Evolutionary conservation across 805 yeast genomes (phyloP).

Genomic region (Kuraishia cidri): DNA sequence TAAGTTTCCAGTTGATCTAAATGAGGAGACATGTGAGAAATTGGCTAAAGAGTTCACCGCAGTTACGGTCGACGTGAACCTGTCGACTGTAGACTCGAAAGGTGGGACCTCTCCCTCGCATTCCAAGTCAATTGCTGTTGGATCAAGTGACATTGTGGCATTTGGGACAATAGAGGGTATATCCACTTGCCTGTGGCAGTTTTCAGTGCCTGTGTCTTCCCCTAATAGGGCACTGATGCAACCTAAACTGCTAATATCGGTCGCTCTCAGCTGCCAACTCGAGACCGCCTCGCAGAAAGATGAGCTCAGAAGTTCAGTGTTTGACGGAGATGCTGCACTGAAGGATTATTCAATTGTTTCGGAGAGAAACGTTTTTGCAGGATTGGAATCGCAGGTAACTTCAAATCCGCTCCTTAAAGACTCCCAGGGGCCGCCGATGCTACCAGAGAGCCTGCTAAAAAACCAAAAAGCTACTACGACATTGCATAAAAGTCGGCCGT

Average conservation of each 20-base stretch:
- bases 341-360: too few species aligned
- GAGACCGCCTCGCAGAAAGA: too few species aligned
- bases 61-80: constrained; percentile 3
- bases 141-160: constrained; percentile 1
- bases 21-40: neutral
- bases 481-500: neutral
- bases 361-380: constrained; percentile 3
- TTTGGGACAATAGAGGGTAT: constrained; percentile 1
- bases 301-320: too few species aligned
- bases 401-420: neutral
- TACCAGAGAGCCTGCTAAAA: neutral
- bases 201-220: constrained; percentile 3
- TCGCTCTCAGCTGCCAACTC: too few species aligned
- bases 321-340: too few species aligned
- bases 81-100: constrained; percentile 4
- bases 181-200: constrained; percentile 4
- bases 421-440: constrained; percentile 1
- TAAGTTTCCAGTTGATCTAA: neutral
- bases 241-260: constrained; percentile 5
- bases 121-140: too few species aligned
- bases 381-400: constrained; percentile 1
- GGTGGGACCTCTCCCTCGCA: too few species aligned
- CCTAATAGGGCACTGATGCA: constrained; percentile 5
- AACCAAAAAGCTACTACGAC: neutral
- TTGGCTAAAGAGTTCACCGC: constrained; percentile 1